Evolutionary conservation across 768 basidiomycete species (phyloP), one percentile per base, ranked within the genome.

Genomic region (Coprinopsis cinerea): DNA sequence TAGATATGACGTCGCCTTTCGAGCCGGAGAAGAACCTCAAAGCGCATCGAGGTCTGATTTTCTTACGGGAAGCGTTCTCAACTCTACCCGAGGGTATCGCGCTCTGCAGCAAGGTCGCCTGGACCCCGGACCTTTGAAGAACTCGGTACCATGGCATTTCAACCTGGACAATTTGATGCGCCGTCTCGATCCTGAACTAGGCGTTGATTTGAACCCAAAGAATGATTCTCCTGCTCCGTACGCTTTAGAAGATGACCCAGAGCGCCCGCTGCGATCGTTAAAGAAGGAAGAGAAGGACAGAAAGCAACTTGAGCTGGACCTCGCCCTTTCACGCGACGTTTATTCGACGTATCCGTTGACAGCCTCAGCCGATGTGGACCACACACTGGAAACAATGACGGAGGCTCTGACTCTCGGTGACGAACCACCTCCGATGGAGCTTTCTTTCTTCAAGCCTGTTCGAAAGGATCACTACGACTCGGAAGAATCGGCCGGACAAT

Each of bases 241-340:
- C 58, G 70, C 80, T 55, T 62, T 84, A 7, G 56, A 57, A 5
- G 54, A 64, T 4, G 67, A 68, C 46, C 56, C 63, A 18, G 64
- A 70, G 15, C 66, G 66, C n/a, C 62, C 76, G 4, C 59, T 60
- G 0, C 46, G 61, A 36, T 76, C 76, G 7, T 54, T 72, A 7
- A 70, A 68, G 49, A 69, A 71, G 53, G 79, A 87, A 60, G 64
- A 63, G 9, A 71, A 75, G 42, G 79, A 83, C 2, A 72, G 77
- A 22, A 77, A 85, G 50, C 77, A 84, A 57, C 61, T 91, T 2
- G 71, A 76, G 18, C 55, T 85, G 32, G 87, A 91, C 61, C 67
- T 90, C 26, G 64, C 69, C 14, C 66, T 90, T 26, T 80, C 85
- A 1, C 65, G 64, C 4, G 72, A 81, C 54, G 67, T 85, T 15